Evolutionary conservation across 805 yeast genomes (phyloP).

Genomic region (Yamadazyma olivae): DNA sequence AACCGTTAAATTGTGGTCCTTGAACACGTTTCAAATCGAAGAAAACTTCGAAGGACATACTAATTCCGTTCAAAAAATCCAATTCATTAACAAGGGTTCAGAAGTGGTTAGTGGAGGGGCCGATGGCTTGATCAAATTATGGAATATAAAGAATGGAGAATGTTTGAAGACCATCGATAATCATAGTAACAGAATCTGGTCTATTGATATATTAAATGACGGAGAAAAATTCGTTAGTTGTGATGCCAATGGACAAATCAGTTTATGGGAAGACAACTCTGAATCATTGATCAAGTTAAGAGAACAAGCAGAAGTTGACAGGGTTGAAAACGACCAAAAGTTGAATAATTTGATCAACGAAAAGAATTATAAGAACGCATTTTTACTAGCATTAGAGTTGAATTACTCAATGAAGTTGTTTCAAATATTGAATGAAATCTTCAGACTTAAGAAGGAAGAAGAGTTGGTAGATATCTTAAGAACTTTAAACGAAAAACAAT

Average conservation of each 20-base stretch:
- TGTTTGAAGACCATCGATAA: conserved; percentile 80
- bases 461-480: conserved; percentile 64
- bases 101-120: conserved; percentile 84
- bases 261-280: conserved; percentile 86
- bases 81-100: conserved; percentile 61
- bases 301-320: conserved; percentile 47
- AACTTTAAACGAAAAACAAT: conserved; percentile 55
- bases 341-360: conserved; percentile 68
- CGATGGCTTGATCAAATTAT: conserved; percentile 88
- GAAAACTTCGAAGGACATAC: conserved; percentile 93
- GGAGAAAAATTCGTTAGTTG: conserved; percentile 77
- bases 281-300: conserved; percentile 61
- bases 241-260: conserved; percentile 92
- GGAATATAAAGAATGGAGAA: conserved; percentile 79
- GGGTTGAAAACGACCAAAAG: conserved; percentile 86
- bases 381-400: conserved; percentile 76
- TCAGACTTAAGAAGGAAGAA: conserved; percentile 47
- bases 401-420: conserved; percentile 90
- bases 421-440: conserved; percentile 65
- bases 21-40: conserved; percentile 69
- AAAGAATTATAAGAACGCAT: conserved; percentile 86
- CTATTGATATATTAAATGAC: conserved; percentile 62
- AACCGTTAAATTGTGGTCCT: conserved; percentile 84
- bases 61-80: conserved; percentile 82
- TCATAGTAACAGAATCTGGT: conserved; percentile 95